Conservation (phyloP, 805 yeast genomes). For the Zygosaccharomyces lentus region DNA sequence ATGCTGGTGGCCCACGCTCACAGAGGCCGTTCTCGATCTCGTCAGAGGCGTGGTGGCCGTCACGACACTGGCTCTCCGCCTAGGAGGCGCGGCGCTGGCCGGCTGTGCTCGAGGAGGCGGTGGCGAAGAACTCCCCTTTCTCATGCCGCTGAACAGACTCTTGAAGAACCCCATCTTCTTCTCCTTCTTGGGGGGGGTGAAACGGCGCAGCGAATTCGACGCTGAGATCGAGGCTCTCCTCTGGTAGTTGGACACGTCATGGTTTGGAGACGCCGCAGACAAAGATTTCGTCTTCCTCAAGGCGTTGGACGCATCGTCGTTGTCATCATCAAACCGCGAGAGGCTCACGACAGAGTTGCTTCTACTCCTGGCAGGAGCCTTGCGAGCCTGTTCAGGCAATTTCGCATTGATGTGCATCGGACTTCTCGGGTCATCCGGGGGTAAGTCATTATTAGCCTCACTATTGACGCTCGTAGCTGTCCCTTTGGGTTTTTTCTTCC, state of each 20-base stretch:
- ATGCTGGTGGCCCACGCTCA: conserved; percentile 13
- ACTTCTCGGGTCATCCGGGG: conserved; percentile 12
- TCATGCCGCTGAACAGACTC: conserved; percentile 33
- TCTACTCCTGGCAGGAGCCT: conserved; percentile 1
- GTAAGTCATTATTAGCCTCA: background rate
- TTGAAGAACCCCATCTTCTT: conserved; percentile 36
- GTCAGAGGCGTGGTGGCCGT: conserved; percentile 14
- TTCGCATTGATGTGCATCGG: conserved; percentile 7
- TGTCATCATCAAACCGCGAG: background rate
- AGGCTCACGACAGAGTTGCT: conserved; percentile 2
- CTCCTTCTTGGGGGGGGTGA: conserved; percentile 23
- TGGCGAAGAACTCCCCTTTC: conserved; percentile 9
- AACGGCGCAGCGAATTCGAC: background rate
- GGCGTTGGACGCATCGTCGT: conserved; percentile 2
- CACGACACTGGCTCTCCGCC: conserved; percentile 11
- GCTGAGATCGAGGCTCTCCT: conserved; percentile 12
- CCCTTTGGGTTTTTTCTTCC: background rate
- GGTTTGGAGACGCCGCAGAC: conserved; percentile 20
- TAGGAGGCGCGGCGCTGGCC: conserved; percentile 7
- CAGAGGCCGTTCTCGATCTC: conserved; percentile 24
- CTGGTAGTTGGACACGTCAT: background rate
- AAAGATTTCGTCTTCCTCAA: conserved; percentile 35
- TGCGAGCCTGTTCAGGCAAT: background rate
- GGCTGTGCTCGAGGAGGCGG: conserved; percentile 1
- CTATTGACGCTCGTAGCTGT: conserved; percentile 3